Conservation (phyloP, 208 protist genomes). For the Tritrichomonas musculus region DNA sequence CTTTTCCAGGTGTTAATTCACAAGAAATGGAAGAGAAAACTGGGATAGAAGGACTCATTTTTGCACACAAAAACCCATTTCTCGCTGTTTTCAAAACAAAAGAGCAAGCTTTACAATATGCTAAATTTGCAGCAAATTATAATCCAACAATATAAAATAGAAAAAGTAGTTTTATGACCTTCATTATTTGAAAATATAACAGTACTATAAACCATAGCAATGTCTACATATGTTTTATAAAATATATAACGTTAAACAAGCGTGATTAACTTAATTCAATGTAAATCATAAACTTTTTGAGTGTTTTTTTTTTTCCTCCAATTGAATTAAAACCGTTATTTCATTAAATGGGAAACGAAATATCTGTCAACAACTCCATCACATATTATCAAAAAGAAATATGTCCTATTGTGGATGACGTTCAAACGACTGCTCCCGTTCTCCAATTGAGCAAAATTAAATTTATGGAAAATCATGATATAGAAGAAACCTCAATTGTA, state of each 20-base stretch:
- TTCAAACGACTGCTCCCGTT: neutral
- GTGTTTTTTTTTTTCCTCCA: too few species aligned
- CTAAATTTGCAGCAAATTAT: neutral
- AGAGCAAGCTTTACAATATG: neutral
- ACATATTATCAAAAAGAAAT: slow-evolving; percentile 22
- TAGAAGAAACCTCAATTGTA: slow-evolving; percentile 4
- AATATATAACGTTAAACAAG: too few species aligned
- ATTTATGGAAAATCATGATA: slow-evolving; percentile 34
- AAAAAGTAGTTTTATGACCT: neutral
- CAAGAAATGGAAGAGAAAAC: neutral
- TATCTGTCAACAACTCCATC: neutral
- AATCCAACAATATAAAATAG: neutral
- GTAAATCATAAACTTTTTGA: too few species aligned
- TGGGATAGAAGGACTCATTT: neutral
- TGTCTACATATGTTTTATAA: too few species aligned
- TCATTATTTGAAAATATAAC: too few species aligned
- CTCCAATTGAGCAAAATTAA: neutral
- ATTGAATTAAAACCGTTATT: too few species aligned
- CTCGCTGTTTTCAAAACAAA: neutral
- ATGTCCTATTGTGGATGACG: neutral
- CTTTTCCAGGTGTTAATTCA: neutral
- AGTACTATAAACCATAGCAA: too few species aligned
- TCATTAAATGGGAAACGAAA: slow-evolving; percentile 32
- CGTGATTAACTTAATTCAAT: too few species aligned
- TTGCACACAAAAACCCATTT: slow-evolving; percentile 1